Base-by-base conservation (phyloP, 108 stramenopile genomes). In the Cyclotella sp. region DNA sequence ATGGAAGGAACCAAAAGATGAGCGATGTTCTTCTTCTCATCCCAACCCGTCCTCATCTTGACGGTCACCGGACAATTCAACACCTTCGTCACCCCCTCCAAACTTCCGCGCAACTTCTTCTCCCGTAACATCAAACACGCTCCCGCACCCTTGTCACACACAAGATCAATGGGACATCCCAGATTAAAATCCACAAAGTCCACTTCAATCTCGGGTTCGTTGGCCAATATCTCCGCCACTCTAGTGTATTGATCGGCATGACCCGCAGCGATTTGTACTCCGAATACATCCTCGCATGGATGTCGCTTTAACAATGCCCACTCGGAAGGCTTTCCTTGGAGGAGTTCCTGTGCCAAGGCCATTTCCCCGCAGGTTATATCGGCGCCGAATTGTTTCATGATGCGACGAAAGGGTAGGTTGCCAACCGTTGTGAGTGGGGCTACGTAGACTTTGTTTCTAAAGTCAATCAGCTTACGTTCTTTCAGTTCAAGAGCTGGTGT, bases 291-390 rank as follows among this genome's bases (percentile, higher is more conserved):
- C 83, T 99, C 99, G 42, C 72, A 72, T 10, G 88, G 82, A 75
- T 98, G 98, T 10, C 98, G 87, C 49, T 96, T 94, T 46, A 99
- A 68, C 15, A 99, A 84, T 8, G 98, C 97, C 97, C 96, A 97
- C 75, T 99, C 98, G 43, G 91, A 87, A 9, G 87, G 63, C 45
- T 96, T 88, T 0, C 99, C 98, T 61, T 90, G 73, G 44, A 97
- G 81, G 12, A 99, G 62, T 68, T 91, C 84, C 29, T 93, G 84
- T 11, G 86, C 84, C 29, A 99, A 86, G 0, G 98, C 97, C 99
- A 99, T 99, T 76, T 99, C 99, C 9, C 97, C 97, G 74, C 97
- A 98, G 9, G 99, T 99, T 67, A 99, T 98, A 77, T 99, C 99
- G 19, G 99, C 99, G 14, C 97, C 98, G 72, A 84, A 92, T 15